phyloP scores from a whole-genome alignment of 2,329 filamentous ascomycete species.

The Venturia carpophila region DNA sequence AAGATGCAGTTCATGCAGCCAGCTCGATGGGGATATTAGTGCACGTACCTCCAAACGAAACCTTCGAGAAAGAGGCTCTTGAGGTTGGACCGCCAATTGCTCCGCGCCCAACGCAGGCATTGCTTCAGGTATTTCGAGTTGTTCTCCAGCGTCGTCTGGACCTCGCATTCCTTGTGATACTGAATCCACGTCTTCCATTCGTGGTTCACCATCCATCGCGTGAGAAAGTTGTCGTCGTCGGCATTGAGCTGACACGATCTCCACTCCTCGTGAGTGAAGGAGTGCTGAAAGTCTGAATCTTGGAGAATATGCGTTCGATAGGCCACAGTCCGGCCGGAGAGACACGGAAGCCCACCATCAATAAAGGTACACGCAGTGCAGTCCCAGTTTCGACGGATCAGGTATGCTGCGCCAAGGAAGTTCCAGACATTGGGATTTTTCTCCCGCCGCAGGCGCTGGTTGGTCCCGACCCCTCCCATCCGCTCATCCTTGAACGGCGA shows the following conservation, averaged over 20 bases:
- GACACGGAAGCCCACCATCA: constrained; percentile 91
- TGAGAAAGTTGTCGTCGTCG: constrained; percentile 97
- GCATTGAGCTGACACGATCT: constrained; percentile 82
- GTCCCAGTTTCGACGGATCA: constrained; percentile 92
- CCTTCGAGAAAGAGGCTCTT: constrained; percentile 80
- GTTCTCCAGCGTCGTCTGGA: constrained; percentile 88
- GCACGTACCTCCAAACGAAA: constrained; percentile 76
- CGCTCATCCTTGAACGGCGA: constrained; percentile 79
- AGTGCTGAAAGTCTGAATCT: constrained; percentile 75
- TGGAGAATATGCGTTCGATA: constrained; percentile 85
- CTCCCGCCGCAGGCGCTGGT: constrained; percentile 72
- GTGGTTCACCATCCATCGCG: constrained; percentile 87
- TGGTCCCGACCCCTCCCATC: constrained; percentile 88
- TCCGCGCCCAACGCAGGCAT: constrained; percentile 89
- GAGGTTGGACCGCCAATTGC: constrained; percentile 96
- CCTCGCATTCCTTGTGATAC: constrained; percentile 82
- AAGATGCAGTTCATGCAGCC: constrained; percentile 19
- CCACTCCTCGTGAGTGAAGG: constrained; percentile 89
- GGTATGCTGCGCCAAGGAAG: constrained; percentile 84
- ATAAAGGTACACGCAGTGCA: constrained; percentile 93
- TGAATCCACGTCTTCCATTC: constrained; percentile 93
- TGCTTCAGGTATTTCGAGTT: constrained; percentile 85
- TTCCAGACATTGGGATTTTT: constrained; percentile 63
- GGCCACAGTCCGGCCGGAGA: constrained; percentile 87
- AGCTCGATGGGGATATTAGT: constrained; percentile 17